Evolutionary conservation across 768 basidiomycete species (phyloP), one percentile per base, ranked within the genome.

Genomic region (Psilocybe tampanensis): DNA sequence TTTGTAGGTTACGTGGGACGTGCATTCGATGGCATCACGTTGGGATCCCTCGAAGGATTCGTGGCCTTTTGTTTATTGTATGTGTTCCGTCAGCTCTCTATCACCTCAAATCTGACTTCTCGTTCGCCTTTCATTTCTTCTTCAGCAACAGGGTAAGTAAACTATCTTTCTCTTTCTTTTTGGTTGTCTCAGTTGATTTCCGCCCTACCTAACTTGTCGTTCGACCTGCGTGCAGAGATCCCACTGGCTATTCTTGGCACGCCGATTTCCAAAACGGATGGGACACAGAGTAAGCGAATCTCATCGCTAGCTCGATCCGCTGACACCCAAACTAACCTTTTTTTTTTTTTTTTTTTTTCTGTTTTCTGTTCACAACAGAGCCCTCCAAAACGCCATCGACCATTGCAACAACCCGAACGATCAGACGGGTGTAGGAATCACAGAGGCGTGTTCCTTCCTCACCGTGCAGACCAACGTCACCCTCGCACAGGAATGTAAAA

Each of bases 261-360:
- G 77, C 70, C 0, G 79, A 80, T 64, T 80, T 78, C 67, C 75
- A 74, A 62, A 79, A 79, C 52, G 80, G 83, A 1, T 85, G 83
- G 83, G 77, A 81, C 50, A 68, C 67, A 36, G 51, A 47, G 69
- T 68, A 55, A 4, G 64, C 15, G 0, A 7, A 15, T 2, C 5
- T n/a, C n/a, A 47, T 5, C 19, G n/a, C n/a, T n/a, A n/a, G n/a
- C n/a, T n/a, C n/a, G n/a, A n/a, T n/a, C n/a, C n/a, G n/a, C n/a
- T n/a, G n/a, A n/a, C n/a, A n/a, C n/a, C n/a, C n/a, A n/a, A n/a
- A n/a, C n/a, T n/a, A n/a, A n/a, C n/a, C n/a, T n/a, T n/a, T n/a
- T n/a, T n/a, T n/a, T n/a, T n/a, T n/a, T n/a, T n/a, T n/a, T n/a
- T n/a, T n/a, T n/a, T n/a, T n/a, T n/a, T n/a, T n/a, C n/a, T n/a